Percentiles rank a stretch among this genome's conserved stretches.
Conservation (phyloP, 495 filamentous ascomycete genomes). For the Aspergillus kassunensis region DNA sequence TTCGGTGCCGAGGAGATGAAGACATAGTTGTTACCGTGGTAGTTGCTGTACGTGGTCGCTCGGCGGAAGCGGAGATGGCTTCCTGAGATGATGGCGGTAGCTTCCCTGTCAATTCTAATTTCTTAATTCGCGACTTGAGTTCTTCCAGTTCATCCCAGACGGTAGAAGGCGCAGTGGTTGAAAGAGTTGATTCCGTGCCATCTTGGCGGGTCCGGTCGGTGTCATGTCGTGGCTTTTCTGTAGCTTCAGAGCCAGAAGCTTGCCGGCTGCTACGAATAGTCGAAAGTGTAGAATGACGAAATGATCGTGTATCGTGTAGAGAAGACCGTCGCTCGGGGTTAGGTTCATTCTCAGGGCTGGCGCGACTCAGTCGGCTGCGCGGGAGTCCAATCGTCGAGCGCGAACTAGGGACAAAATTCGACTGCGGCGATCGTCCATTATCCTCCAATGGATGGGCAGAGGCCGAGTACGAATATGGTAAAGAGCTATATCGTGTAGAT, state of each 20-base stretch:
- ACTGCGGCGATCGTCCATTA: slow-evolving; percentile 37
- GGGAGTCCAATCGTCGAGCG: slow-evolving; percentile 42
- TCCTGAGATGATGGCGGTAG: slow-evolving; percentile 75
- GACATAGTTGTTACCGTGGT: slow-evolving; percentile 93
- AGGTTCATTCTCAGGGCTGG: slow-evolving; percentile 37
- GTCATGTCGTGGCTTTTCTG: slow-evolving; percentile 33
- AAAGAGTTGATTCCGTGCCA: slow-evolving; percentile 77
- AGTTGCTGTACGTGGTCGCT: slow-evolving; percentile 83
- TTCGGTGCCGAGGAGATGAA: slow-evolving; percentile 71
- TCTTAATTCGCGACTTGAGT: slow-evolving; percentile 86
- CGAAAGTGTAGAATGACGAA: slow-evolving; percentile 55
- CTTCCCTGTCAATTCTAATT: slow-evolving; percentile 87
- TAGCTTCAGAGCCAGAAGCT: slow-evolving; percentile 46
- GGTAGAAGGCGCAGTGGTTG: slow-evolving; percentile 82
- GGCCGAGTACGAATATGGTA: slow-evolving; percentile 37
- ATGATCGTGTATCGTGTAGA: slow-evolving; percentile 39
- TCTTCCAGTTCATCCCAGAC: slow-evolving; percentile 99
- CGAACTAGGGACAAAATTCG: slow-evolving; percentile 33
- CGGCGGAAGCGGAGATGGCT: slow-evolving; percentile 70
- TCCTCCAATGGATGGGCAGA: slow-evolving; percentile 53
- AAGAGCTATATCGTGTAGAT: slow-evolving; percentile 33
- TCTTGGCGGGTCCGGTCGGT: slow-evolving; percentile 52
- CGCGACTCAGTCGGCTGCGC: slow-evolving; percentile 36
- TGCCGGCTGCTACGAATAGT: slow-evolving; percentile 44
- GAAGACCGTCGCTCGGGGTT: slow-evolving; percentile 47